These are phyloP conservation scores for Didymellaceae sp. DNA, from an alignment of 2,329 filamentous ascomycete species.

Conservation along the genomic window DNA sequence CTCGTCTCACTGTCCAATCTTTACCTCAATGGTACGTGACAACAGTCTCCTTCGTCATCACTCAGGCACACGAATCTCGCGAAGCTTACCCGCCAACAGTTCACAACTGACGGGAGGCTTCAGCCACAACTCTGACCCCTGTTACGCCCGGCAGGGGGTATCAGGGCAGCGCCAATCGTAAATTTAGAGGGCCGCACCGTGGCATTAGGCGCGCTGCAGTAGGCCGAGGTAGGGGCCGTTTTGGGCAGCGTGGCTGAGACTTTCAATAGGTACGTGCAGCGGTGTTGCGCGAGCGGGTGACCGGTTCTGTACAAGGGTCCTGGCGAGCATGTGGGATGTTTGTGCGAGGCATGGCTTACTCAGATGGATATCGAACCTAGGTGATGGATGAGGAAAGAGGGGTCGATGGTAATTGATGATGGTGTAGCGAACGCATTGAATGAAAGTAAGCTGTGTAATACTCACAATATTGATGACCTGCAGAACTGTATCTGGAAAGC, in stretches of 20 bases:
- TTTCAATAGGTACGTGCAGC: conserved; percentile 20
- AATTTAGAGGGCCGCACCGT: conserved; percentile 6
- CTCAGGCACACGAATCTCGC: background rate
- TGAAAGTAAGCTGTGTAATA: background rate
- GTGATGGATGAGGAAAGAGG: background rate
- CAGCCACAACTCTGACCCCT: background rate
- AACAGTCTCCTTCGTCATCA: background rate
- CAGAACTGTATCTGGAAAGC: background rate
- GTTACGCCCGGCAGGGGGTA: background rate
- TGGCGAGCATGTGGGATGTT: background rate
- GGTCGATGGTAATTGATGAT: background rate
- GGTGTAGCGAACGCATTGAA: background rate
- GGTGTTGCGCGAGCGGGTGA: conserved; percentile 1
- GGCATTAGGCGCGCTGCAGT: conserved; percentile 3
- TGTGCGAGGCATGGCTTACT: conserved; percentile 13
- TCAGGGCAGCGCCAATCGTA: conserved; percentile 12
- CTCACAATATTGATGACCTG: background rate
- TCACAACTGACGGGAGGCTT: conserved; percentile 11
- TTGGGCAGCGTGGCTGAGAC: conserved; percentile 13
- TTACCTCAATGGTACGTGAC: background rate
- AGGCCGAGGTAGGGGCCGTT: conserved; percentile 5
- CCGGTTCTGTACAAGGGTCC: conserved; percentile 9
- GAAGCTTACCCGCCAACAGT: conserved; percentile 1
- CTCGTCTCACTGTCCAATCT: background rate
- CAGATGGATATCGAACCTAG: background rate